phyloP scores from a whole-genome alignment of 352 stramenopile species.

The Blastocystis hominis region DNA sequence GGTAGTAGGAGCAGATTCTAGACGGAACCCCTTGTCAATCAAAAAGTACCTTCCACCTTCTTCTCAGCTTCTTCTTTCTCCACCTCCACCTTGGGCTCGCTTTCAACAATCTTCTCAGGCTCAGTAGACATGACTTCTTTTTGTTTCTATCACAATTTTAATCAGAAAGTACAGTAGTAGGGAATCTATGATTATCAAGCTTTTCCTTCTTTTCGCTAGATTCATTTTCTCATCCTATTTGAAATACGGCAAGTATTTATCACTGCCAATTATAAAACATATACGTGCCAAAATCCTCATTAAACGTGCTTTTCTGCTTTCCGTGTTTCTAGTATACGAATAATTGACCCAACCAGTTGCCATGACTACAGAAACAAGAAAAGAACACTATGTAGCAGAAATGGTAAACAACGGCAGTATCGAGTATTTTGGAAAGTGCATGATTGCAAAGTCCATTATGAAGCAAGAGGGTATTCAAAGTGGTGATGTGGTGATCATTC shows the following conservation, averaged over 20 bases:
- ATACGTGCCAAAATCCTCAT: too few relatives aligned
- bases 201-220: too few relatives aligned
- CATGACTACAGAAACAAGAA: background rate
- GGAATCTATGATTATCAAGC: background rate
- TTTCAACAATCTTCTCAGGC: constrained; percentile 41
- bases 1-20: constrained; percentile 8
- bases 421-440: constrained; percentile 10
- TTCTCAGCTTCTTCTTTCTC: constrained; percentile 13
- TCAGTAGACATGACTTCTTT: constrained; percentile 50
- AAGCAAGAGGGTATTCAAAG: background rate
- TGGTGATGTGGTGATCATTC: background rate
- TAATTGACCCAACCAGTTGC: background rate
- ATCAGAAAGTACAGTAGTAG: background rate
- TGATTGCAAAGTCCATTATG: constrained; percentile 28
- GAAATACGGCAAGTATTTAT: too few relatives aligned
- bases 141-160: background rate
- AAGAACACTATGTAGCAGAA: background rate
- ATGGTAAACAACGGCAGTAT: background rate
- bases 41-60: constrained; percentile 25
- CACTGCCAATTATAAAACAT: too few relatives aligned
- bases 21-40: background rate
- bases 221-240: too few relatives aligned
- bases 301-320: too few relatives aligned
- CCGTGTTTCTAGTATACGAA: too few relatives aligned
- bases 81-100: constrained; percentile 20